Evolutionary conservation across 495 filamentous ascomycete genomes (phyloP).

Genomic region (Penicillium lagena): DNA sequence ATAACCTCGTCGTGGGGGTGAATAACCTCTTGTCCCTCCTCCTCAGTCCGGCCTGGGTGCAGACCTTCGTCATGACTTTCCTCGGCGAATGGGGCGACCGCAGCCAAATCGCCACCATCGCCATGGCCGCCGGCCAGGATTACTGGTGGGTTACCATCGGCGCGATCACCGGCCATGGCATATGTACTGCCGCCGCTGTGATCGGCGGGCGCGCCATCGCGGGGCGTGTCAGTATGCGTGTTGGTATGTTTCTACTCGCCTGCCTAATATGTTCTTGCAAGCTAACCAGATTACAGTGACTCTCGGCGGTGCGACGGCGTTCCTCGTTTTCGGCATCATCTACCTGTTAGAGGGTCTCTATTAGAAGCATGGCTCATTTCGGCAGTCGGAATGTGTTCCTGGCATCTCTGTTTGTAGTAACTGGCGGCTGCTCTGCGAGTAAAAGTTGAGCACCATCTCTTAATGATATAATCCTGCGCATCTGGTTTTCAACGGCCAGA

Average conservation of each 20-base stretch:
- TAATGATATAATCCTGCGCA: conserved; percentile 19
- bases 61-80: conserved; percentile 99
- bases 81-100: conserved; percentile 97
- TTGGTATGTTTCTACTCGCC: conserved; percentile 51
- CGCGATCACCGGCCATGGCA: conserved; percentile 76
- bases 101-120: conserved; percentile 96
- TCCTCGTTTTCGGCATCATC: conserved; percentile 84
- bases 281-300: conserved; percentile 59
- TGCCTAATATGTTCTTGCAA: background rate
- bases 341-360: conserved; percentile 81
- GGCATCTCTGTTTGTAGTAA: conserved; percentile 1
- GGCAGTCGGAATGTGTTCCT: conserved; percentile 5
- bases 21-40: conserved; percentile 84
- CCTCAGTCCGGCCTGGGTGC: conserved; percentile 93
- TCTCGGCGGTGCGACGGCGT: conserved; percentile 86
- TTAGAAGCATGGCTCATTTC: conserved; percentile 12
- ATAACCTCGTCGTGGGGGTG: conserved; percentile 52
- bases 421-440: conserved; percentile 7
- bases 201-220: conserved; percentile 89
- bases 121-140: conserved; percentile 96
- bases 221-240: conserved; percentile 88
- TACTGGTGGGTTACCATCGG: conserved; percentile 98
- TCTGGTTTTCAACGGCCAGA: conserved; percentile 5
- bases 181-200: conserved; percentile 91
- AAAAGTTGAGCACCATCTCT: conserved; percentile 10